Evolutionary conservation across 768 basidiomycete genomes (phyloP), one percentile per base, ranked within the genome.

Genomic region (Lactifluus pinguis): DNA sequence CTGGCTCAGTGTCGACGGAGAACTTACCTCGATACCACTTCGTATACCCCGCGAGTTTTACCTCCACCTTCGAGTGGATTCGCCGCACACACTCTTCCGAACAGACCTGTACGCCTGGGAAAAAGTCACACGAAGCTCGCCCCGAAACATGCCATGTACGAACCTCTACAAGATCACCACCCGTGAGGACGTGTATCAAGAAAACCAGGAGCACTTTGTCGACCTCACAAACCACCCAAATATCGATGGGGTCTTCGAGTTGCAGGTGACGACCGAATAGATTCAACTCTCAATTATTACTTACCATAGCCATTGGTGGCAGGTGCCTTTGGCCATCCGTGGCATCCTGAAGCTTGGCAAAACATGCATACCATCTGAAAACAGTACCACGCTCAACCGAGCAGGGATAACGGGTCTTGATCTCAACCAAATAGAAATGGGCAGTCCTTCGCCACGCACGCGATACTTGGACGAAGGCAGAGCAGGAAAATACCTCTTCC

Each of bases 161-260:
- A 85, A 97, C 71, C 78, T 99, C 1, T 95, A 90, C 76, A 87
- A 85, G 67, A 76, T 98, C 30, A 75, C 81, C 11, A 91, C 94
- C 25, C 81, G 86, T 36, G 97, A 98, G 70, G 86, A 88, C 6
- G 74, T 86, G 15, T 99, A 89, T 72, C 78, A 87, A 34, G 83
- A 89, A 34, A 89, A 87, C 34, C 87, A 92, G 66, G 87, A 92
- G 58, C 92, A 97, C 70, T 98, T 98, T 69, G 86, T 92, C 17
- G 87, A 94, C 69, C 77, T 98, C 53, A 91, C 84, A 60, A 97
- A 97, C 69, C 90, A 95, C 68, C 91, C 95, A 0, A 92, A 90
- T 68, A 92, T 98, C 9, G 93, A 98, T 67, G 93, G 92, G 1
- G 89, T 97, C 4, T 99, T 87, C 68, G 97, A 99, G 74, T 79